Percentiles rank a stretch among this genome's conserved stretches.
Conservation (phyloP, 805 yeast genomes). For the Schizosaccharomyces osmophilus region DNA sequence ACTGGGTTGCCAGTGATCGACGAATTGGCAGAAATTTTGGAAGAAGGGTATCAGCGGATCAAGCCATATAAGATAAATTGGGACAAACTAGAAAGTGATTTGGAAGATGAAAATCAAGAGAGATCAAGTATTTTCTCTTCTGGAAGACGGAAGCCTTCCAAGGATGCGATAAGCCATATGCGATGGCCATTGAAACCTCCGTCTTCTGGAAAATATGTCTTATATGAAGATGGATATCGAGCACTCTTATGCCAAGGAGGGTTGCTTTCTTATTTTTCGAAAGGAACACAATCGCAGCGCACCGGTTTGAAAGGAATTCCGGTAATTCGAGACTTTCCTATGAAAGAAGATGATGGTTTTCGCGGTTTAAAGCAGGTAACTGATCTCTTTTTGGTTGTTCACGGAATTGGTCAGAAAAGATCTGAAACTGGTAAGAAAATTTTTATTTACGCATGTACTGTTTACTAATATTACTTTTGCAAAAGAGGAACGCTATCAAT, state of each 20-base stretch:
- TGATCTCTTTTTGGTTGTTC: slow-evolving; percentile 58
- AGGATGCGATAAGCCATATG: slow-evolving; percentile 6
- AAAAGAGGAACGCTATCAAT: slow-evolving; percentile 50
- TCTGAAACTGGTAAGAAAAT: slow-evolving; percentile 24
- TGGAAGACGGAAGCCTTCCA: slow-evolving; percentile 6
- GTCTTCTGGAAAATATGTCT: not conserved
- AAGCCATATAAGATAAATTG: slow-evolving; percentile 12
- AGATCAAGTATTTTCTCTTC: not conserved
- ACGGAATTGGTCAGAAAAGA: slow-evolving; percentile 82
- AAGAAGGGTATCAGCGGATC: slow-evolving; percentile 8
- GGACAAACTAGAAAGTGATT: slow-evolving; percentile 10
- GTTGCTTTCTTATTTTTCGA: slow-evolving; percentile 8
- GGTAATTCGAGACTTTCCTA: not conserved
- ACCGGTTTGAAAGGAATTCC: slow-evolving; percentile 5
- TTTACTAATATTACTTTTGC: not conserved
- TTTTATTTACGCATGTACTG: not conserved
- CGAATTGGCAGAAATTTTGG: slow-evolving; percentile 11
- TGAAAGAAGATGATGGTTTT: slow-evolving; percentile 6
- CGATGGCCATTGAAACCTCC: not conserved
- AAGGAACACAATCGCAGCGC: slow-evolving; percentile 7
- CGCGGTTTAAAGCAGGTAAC: slow-evolving; percentile 18
- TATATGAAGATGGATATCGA: slow-evolving; percentile 4
- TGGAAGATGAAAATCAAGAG: slow-evolving; percentile 6
- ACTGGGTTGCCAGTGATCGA: slow-evolving; percentile 15
- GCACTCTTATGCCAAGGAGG: slow-evolving; percentile 8